phyloP scores from a whole-genome alignment of 345 rosid genomes.

The Carallia pectinifolia region DNA sequence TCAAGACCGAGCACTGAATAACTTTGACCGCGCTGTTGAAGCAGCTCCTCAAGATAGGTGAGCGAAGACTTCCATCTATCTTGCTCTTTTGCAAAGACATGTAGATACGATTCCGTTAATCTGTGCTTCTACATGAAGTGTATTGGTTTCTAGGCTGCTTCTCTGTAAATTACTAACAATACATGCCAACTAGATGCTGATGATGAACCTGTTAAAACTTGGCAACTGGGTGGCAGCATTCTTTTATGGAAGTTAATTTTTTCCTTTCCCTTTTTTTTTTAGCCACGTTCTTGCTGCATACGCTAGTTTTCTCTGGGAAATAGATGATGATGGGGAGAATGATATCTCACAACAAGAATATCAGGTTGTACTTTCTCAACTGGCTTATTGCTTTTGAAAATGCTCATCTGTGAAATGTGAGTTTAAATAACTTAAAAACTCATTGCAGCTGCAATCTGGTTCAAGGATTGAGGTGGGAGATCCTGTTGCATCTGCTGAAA shows the following conservation, averaged over 20 bases:
- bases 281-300: constrained; percentile 73
- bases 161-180: too few species aligned
- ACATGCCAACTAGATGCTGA: not conserved
- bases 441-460: constrained; percentile 12
- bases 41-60: constrained; percentile 72
- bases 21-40: constrained; percentile 62
- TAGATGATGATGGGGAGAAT: constrained; percentile 27
- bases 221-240: not conserved
- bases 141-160: not conserved
- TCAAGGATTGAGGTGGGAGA: constrained; percentile 1
- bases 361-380: constrained; percentile 37
- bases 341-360: constrained; percentile 20
- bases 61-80: not conserved
- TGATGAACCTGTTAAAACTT: not conserved
- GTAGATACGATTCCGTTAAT: not conserved
- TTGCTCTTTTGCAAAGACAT: not conserved
- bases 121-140: not conserved
- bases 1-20: constrained; percentile 48
- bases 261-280: constrained; percentile 14
- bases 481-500: not conserved
- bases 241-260: not conserved
- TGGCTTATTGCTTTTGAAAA: not conserved
- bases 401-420: not conserved
- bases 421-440: not conserved
- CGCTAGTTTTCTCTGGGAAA: constrained; percentile 73